A percentile compares a stretch with the other conserved stretches of the same genome.
These are phyloP conservation scores for Neltuma alba DNA, from an alignment of 306 rosid genomes.

Conservation along the genomic window DNA sequence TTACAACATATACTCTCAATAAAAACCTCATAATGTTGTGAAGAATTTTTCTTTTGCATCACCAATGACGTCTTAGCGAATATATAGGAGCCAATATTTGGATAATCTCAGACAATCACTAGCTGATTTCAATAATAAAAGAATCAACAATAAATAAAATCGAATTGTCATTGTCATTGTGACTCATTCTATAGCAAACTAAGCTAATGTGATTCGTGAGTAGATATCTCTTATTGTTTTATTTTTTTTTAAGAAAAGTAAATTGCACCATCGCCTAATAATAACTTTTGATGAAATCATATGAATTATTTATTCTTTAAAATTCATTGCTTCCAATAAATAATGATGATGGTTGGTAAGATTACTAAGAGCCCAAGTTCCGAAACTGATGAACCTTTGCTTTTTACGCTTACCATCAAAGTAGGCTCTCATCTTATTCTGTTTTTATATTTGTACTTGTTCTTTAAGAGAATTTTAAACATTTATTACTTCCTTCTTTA, in stretches of 20 bases:
- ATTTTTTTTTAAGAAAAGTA: not conserved
- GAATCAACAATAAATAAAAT: not conserved
- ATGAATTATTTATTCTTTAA: no score
- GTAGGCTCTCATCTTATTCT: no score
- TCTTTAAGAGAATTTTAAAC: no score
- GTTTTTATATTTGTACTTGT: no score
- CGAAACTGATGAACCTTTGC: no score
- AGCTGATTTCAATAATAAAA: not conserved
- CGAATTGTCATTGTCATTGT: not conserved
- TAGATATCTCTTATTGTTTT: not conserved
- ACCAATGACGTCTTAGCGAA: not conserved
- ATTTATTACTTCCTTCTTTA: no score
- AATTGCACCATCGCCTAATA: not conserved
- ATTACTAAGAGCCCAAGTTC: no score
- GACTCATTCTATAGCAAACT: not conserved
- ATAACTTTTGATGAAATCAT: not conserved
- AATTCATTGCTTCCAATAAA: no score
- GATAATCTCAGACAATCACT: conserved; percentile 25
- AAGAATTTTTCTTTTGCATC: not conserved
- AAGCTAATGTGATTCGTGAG: not conserved
- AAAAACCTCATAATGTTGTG: not conserved
- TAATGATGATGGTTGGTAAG: no score
- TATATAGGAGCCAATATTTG: conserved; percentile 8
- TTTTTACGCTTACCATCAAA: no score
- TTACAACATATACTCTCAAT: not conserved